Base-by-base conservation (phyloP, 768 basidiomycete genomes). In the Lactarius sanguifluus region DNA sequence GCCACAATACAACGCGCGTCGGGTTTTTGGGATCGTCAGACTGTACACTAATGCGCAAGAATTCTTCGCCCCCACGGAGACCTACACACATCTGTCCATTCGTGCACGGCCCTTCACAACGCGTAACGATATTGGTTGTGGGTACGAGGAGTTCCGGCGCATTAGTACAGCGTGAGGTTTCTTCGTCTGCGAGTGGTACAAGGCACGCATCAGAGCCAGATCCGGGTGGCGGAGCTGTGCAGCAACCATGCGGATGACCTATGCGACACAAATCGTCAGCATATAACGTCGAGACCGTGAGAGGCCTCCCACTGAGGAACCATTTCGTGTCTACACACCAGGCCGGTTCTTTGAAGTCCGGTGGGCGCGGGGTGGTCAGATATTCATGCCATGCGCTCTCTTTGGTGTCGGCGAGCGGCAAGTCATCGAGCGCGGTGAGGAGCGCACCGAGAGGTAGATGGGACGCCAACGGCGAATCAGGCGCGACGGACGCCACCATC, bases 341-440 rank as follows among this genome's bases (percentile, higher is more conserved):
- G 9, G 67, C 71, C 52, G 45, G 59, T 61, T 25, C 54, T 38
- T n/a, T 66, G 55, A 30, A 34, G 52, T 62, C 18, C 2, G 52
- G 23, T 23, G 70, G 63, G 36, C 60, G 65, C 7, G 64, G 34
- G 8, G 36, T 61, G 56, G 75, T 71, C 41, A 90, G 77, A 71
- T 83, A 82, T 10, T 73, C 54, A 23, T 75, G 73, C 91, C 89
- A 88, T 0, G 73, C 64, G 70, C 83, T 77, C 28, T 75, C 66
- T 20, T 43, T 69, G 40, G 59, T 73, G 67, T 45, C 69, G 57
- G 70, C 79, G 41, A 93, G 77, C 0, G 76, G 57, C 1, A 76
- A 75, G 74, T 94, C 93, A 67, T 94, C 90, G 25, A 94, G 71
- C 55, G 80, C 76, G 5, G 84, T 86, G 58, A 95, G 79, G 5